Evolutionary conservation across 768 basidiomycete species (phyloP).

Genomic region (Boletus sensibilis): DNA sequence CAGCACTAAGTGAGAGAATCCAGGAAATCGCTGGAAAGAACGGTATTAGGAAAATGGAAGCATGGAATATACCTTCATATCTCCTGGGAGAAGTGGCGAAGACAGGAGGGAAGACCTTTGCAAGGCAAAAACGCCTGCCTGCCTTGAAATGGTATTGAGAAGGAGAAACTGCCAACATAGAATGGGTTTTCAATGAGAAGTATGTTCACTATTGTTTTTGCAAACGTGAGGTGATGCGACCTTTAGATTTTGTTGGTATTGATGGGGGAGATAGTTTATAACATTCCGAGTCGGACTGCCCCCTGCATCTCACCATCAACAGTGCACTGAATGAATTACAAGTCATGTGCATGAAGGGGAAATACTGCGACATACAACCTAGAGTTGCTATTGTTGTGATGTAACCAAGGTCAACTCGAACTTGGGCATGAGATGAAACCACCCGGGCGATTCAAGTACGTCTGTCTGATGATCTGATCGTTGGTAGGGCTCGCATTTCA

Average conservation of each 20-base stretch:
- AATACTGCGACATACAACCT: background rate
- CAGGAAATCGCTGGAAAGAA: slow-evolving; percentile 32
- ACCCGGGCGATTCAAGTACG: too few relatives aligned
- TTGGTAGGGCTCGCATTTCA: background rate
- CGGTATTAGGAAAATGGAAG: slow-evolving; percentile 40
- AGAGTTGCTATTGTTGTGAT: background rate
- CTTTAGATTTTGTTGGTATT: slow-evolving; percentile 4
- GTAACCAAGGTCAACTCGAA: background rate
- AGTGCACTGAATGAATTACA: background rate
- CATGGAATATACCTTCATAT: slow-evolving; percentile 34
- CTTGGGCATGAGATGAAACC: background rate
- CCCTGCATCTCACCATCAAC: background rate
- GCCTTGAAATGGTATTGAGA: slow-evolving; percentile 49
- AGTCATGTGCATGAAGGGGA: background rate
- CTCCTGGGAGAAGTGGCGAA: slow-evolving; percentile 26
- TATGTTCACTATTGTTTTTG: slow-evolving; percentile 6
- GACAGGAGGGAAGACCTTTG: slow-evolving; percentile 31
- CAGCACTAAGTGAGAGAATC: slow-evolving; percentile 34
- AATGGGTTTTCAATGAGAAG: slow-evolving; percentile 51
- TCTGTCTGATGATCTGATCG: background rate
- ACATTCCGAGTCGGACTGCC: background rate
- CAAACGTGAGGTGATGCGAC: background rate
- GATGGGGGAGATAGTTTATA: background rate
- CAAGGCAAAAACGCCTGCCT: slow-evolving; percentile 41
- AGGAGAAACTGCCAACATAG: slow-evolving; percentile 31